Conservation (phyloP, 352 stramenopile genomes). For the Phytophthora fragariaefolia region DNA sequence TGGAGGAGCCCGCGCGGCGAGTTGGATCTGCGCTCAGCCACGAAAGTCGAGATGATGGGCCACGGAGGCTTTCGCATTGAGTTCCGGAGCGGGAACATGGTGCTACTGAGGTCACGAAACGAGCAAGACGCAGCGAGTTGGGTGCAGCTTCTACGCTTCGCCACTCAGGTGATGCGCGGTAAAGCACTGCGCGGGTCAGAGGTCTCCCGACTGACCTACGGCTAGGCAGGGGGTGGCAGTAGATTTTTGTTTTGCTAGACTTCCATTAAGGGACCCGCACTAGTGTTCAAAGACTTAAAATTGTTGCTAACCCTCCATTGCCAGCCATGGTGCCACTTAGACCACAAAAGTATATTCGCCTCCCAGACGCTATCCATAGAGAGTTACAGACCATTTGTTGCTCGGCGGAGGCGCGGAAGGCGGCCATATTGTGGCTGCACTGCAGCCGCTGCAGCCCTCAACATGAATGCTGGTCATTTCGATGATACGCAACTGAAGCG, state of each 20-base stretch:
- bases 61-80: conserved; percentile 69
- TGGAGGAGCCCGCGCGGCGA: conserved; percentile 68
- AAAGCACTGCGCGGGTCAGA: conserved; percentile 23
- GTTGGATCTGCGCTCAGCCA: conserved; percentile 59
- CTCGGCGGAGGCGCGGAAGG: background rate
- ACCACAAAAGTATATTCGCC: no score
- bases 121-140: conserved; percentile 61
- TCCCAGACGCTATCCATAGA: no score
- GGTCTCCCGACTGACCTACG: conserved; percentile 33
- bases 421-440: background rate
- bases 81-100: conserved; percentile 46
- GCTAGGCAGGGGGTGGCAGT: conserved; percentile 9
- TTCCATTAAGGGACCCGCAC: background rate
- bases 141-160: conserved; percentile 70
- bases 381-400: background rate
- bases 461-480: background rate
- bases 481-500: background rate
- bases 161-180: conserved; percentile 36
- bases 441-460: background rate
- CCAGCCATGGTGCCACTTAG: no score
- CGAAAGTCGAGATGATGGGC: conserved; percentile 70
- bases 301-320: no score
- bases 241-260: conserved; percentile 5
- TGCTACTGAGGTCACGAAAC: conserved; percentile 63
- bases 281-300: background rate